These are phyloP conservation scores for Tubosaeta sp. DNA, from an alignment of 768 basidiomycete genomes.

Conservation along the genomic window DNA sequence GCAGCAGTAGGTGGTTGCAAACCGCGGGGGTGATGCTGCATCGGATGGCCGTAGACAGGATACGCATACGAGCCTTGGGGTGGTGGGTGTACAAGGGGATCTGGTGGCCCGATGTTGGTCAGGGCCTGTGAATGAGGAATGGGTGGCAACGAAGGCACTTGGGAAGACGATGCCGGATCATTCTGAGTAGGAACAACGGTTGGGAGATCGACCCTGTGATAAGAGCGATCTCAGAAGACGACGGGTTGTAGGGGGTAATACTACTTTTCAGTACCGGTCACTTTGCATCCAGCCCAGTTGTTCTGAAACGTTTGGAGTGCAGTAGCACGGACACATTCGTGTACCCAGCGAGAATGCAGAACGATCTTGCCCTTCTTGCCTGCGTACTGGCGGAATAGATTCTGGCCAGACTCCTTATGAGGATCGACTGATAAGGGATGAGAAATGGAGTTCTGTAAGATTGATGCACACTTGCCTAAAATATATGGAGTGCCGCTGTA, in stretches of 20 bases:
- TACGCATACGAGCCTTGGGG: slow-evolving; percentile 28
- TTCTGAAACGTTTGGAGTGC: slow-evolving; percentile 69
- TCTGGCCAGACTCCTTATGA: slow-evolving; percentile 74
- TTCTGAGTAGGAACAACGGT: slow-evolving; percentile 15
- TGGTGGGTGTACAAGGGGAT: slow-evolving; percentile 29
- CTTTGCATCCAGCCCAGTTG: slow-evolving; percentile 80
- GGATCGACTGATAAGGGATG: slow-evolving; percentile 58
- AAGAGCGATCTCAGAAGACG: not conserved
- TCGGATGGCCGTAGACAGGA: slow-evolving; percentile 38
- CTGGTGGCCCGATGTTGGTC: slow-evolving; percentile 24
- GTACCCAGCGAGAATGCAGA: slow-evolving; percentile 69
- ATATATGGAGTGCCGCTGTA: slow-evolving; percentile 81
- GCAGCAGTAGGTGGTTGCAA: slow-evolving; percentile 45
- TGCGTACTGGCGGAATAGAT: slow-evolving; percentile 72
- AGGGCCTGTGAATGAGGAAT: slow-evolving; percentile 28
- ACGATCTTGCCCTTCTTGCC: slow-evolving; percentile 79
- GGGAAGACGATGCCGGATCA: slow-evolving; percentile 23
- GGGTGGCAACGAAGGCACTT: slow-evolving; percentile 22
- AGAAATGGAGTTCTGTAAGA: not conserved
- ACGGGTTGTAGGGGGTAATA: slow-evolving; percentile 14
- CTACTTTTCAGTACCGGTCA: slow-evolving; percentile 70
- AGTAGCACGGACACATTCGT: slow-evolving; percentile 67
- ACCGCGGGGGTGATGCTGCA: slow-evolving; percentile 35
- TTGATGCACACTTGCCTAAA: slow-evolving; percentile 49
- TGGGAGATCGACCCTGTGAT: slow-evolving; percentile 24